A percentile compares a stretch with the other conserved stretches of the same genome.
phyloP scores from a whole-genome alignment of 257 asterid species.

The Datura wrightii region DNA sequence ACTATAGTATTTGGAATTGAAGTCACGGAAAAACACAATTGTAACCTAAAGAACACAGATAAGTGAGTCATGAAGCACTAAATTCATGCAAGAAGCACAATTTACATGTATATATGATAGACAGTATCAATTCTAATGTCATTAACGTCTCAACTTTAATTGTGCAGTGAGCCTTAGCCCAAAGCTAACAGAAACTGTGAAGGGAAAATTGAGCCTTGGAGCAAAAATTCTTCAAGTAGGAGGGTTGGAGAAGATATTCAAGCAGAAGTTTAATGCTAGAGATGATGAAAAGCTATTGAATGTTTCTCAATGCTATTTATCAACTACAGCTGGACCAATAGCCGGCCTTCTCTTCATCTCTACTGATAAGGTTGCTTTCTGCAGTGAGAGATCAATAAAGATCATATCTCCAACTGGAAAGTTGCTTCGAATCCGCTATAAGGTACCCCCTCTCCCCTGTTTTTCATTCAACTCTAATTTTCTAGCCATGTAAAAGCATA shows the following conservation, averaged over 20 bases:
- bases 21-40: neutral
- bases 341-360: slow-evolving; percentile 35
- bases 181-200: slow-evolving; percentile 51
- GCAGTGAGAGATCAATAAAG: slow-evolving; percentile 36
- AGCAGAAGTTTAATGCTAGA: slow-evolving; percentile 6
- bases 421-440: slow-evolving; percentile 29
- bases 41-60: neutral
- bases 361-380: slow-evolving; percentile 29
- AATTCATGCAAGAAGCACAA: neutral
- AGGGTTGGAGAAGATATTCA: slow-evolving; percentile 38
- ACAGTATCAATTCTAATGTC: neutral
- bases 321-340: slow-evolving; percentile 34
- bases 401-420: slow-evolving; percentile 33
- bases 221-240: slow-evolving; percentile 41
- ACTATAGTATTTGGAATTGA: neutral
- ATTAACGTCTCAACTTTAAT: neutral
- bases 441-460: neutral
- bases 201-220: slow-evolving; percentile 55
- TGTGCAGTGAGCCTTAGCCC: slow-evolving; percentile 53
- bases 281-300: slow-evolving; percentile 36
- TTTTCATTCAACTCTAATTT: neutral
- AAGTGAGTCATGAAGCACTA: neutral
- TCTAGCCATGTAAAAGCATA: neutral
- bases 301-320: slow-evolving; percentile 32
- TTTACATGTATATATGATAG: neutral